These are phyloP conservation scores for Syzygium grande DNA, from an alignment of 345 rosid species.

Conservation along the genomic window DNA sequence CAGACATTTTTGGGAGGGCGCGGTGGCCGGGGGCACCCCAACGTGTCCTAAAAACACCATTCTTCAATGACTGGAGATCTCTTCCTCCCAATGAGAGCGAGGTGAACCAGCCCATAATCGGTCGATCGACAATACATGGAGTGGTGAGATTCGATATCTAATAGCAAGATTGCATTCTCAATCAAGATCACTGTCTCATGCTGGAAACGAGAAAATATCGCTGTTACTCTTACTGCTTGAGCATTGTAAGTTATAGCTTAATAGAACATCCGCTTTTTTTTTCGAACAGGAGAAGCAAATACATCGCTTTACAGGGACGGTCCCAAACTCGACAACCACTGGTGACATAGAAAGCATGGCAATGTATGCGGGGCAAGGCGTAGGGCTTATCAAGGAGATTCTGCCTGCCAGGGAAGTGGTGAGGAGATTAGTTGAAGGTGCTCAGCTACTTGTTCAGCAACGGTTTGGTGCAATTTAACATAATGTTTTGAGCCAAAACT, in stretches of 20 bases:
- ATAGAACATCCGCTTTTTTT: background rate
- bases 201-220: background rate
- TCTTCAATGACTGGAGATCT: slow-evolving; percentile 55
- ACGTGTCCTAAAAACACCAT: slow-evolving; percentile 60
- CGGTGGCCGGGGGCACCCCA: slow-evolving; percentile 88
- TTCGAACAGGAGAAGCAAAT: slow-evolving; percentile 63
- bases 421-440: slow-evolving; percentile 52
- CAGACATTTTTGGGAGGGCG: slow-evolving; percentile 73
- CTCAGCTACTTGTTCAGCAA: slow-evolving; percentile 41
- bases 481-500: background rate
- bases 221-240: background rate
- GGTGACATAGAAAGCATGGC: slow-evolving; percentile 91
- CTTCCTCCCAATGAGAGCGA: slow-evolving; percentile 51
- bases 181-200: background rate
- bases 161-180: background rate
- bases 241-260: background rate
- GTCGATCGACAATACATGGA: slow-evolving; percentile 54
- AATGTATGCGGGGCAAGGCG: slow-evolving; percentile 86
- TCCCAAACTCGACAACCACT: slow-evolving; percentile 53
- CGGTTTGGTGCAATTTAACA: slow-evolving; percentile 1
- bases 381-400: slow-evolving; percentile 71
- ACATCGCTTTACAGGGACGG: slow-evolving; percentile 56
- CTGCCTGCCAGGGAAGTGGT: slow-evolving; percentile 66
- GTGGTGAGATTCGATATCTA: slow-evolving; percentile 27
- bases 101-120: slow-evolving; percentile 68